Evolutionary conservation across 202 grass and related monocot genomes (phyloP).

Genomic region (Carex sylvatica): DNA sequence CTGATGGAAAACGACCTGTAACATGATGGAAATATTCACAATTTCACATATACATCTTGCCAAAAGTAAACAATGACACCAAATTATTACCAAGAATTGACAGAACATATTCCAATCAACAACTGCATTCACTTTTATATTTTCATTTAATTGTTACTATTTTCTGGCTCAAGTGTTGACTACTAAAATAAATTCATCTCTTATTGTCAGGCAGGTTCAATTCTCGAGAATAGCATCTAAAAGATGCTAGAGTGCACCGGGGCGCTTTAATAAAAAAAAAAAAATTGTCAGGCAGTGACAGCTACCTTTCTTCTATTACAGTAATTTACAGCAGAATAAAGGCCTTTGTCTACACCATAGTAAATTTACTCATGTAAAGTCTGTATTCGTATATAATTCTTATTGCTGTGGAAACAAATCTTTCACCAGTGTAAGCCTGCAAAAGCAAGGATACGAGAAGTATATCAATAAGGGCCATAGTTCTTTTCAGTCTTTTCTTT

Average conservation of each 20-base stretch:
- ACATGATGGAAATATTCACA: neutral
- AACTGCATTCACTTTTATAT: neutral
- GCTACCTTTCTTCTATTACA: neutral
- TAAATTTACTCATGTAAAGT: neutral
- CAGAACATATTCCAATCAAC: constrained; percentile 9
- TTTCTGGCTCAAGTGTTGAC: neutral
- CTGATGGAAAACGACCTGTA: neutral
- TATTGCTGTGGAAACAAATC: neutral
- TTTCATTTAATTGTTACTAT: constrained; percentile 1
- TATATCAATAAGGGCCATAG: neutral
- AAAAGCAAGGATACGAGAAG: neutral
- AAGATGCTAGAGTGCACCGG: too few species aligned
- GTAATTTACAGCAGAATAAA: neutral
- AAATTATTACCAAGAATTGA: neutral
- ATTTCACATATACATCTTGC: neutral
- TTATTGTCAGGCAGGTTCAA: neutral
- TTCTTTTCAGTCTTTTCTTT: neutral
- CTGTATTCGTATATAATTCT: neutral
- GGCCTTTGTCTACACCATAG: neutral
- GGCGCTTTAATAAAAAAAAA: too few species aligned
- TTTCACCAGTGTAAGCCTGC: neutral
- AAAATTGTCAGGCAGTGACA: neutral
- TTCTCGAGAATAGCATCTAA: too few species aligned
- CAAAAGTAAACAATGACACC: constrained; percentile 10
- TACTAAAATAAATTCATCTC: neutral